Percentiles rank a stretch among this genome's conserved stretches.
phyloP scores from a whole-genome alignment of 1,284 basidiomycete species.

The Naganishia liquefaciens region DNA sequence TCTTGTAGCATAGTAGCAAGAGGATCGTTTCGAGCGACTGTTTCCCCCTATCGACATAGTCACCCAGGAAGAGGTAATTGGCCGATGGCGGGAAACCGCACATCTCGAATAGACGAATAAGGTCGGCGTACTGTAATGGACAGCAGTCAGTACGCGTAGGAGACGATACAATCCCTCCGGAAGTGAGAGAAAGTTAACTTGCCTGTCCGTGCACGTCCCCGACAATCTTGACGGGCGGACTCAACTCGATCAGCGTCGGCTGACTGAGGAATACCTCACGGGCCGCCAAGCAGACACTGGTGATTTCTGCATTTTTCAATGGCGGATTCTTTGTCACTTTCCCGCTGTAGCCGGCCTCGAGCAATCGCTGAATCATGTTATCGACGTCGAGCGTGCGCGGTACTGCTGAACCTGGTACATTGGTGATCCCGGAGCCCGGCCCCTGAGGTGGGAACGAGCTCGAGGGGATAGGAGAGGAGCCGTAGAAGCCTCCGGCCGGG shows the following conservation, averaged over 20 bases:
- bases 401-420: slow-evolving; percentile 23
- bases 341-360: slow-evolving; percentile 96
- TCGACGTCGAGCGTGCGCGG: slow-evolving; percentile 83
- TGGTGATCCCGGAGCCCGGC: slow-evolving; percentile 22
- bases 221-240: slow-evolving; percentile 98
- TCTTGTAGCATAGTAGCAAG: slow-evolving; percentile 96
- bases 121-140: slow-evolving; percentile 73
- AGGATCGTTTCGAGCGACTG: slow-evolving; percentile 98
- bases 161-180: neutral
- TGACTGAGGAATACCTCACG: slow-evolving; percentile 95
- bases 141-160: neutral
- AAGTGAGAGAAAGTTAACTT: slow-evolving; percentile 30
- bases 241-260: slow-evolving; percentile 95
- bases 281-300: slow-evolving; percentile 91
- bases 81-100: slow-evolving; percentile 96
- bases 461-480: slow-evolving; percentile 34
- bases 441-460: slow-evolving; percentile 40
- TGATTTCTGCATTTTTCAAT: slow-evolving; percentile 95
- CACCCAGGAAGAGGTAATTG: slow-evolving; percentile 98
- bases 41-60: slow-evolving; percentile 98
- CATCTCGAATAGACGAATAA: slow-evolving; percentile 98
- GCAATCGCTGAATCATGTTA: slow-evolving; percentile 94
- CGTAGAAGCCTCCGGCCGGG: slow-evolving; percentile 35
- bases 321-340: slow-evolving; percentile 97
- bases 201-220: slow-evolving; percentile 96